Conservation (phyloP, 176 grass and related monocot species). For the Musa beccarii region DNA sequence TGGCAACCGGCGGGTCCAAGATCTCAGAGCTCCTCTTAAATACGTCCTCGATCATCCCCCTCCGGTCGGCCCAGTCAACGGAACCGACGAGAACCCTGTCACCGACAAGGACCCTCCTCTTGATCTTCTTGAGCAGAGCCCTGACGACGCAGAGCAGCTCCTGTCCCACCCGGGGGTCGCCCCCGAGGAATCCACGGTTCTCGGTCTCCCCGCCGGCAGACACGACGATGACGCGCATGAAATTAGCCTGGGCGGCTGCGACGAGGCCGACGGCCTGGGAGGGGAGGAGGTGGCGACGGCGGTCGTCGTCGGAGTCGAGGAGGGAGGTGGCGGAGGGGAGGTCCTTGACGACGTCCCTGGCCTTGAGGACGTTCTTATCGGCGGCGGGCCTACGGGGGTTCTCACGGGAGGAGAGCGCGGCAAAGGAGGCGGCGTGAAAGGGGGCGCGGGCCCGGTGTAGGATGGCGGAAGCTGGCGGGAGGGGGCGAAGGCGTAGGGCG, state of each 20-base stretch:
- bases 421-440: not conserved
- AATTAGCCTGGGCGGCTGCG: constrained; percentile 78
- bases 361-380: constrained; percentile 27
- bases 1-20: constrained; percentile 63
- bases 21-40: constrained; percentile 64
- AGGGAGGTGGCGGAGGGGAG: not conserved
- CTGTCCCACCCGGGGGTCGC: constrained; percentile 30
- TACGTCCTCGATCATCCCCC: constrained; percentile 86
- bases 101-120: constrained; percentile 71
- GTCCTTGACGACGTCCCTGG: constrained; percentile 15
- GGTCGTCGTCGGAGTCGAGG: not conserved
- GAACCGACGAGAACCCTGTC: constrained; percentile 65
- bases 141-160: constrained; percentile 92
- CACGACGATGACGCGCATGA: constrained; percentile 88
- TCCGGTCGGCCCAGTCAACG: constrained; percentile 59
- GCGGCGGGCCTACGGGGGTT: constrained; percentile 1
- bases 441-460: not conserved
- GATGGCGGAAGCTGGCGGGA: not conserved
- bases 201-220: constrained; percentile 22
- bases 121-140: constrained; percentile 89
- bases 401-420: constrained; percentile 7
- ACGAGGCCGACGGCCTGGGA: constrained; percentile 70
- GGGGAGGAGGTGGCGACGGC: constrained; percentile 39
- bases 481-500: constrained; percentile 2
- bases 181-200: not conserved